phyloP scores from a whole-genome alignment of 805 yeast genomes.

The Hyphopichia homilentoma region DNA sequence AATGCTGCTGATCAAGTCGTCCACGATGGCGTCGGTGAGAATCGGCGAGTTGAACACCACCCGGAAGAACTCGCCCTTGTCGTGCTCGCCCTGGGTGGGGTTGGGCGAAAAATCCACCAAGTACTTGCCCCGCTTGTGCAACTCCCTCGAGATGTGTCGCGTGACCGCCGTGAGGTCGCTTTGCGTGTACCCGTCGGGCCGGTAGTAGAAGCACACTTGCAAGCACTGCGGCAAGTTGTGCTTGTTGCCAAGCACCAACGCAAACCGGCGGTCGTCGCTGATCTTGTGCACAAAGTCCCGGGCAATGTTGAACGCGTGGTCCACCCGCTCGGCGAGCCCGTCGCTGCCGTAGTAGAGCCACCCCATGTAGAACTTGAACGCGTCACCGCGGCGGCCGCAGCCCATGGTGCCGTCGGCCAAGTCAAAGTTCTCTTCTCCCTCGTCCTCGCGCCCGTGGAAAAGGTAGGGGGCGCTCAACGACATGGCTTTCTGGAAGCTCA shows the following conservation, averaged over 20 bases:
- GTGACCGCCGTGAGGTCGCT: constrained; percentile 48
- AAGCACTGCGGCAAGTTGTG: constrained; percentile 66
- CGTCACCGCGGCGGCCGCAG: constrained; percentile 83
- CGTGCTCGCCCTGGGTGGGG: constrained; percentile 40
- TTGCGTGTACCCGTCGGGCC: constrained; percentile 34
- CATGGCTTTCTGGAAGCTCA: constrained; percentile 65
- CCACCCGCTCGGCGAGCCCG: constrained; percentile 65
- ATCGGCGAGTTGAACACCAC: constrained; percentile 79
- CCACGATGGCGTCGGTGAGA: constrained; percentile 30
- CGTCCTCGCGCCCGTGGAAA: constrained; percentile 56
- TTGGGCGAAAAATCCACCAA: constrained; percentile 78
- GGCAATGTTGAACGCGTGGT: constrained; percentile 68
- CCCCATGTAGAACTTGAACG: constrained; percentile 70
- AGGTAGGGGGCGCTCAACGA: constrained; percentile 77
- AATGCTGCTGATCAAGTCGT: constrained; percentile 32
- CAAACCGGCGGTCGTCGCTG: constrained; percentile 40
- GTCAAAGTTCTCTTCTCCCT: constrained; percentile 56
- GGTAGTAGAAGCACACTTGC: constrained; percentile 79
- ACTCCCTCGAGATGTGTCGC: constrained; percentile 53
- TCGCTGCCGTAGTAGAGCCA: constrained; percentile 76
- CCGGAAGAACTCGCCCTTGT: constrained; percentile 75
- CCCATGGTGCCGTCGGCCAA: constrained; percentile 91
- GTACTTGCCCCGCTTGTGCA: constrained; percentile 63
- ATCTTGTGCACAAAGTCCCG: constrained; percentile 55
- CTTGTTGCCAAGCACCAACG: constrained; percentile 42